Base-by-base conservation (phyloP, 2,329 filamentous ascomycete genomes). In the Lasiodiplodia hormozganensis region DNA sequence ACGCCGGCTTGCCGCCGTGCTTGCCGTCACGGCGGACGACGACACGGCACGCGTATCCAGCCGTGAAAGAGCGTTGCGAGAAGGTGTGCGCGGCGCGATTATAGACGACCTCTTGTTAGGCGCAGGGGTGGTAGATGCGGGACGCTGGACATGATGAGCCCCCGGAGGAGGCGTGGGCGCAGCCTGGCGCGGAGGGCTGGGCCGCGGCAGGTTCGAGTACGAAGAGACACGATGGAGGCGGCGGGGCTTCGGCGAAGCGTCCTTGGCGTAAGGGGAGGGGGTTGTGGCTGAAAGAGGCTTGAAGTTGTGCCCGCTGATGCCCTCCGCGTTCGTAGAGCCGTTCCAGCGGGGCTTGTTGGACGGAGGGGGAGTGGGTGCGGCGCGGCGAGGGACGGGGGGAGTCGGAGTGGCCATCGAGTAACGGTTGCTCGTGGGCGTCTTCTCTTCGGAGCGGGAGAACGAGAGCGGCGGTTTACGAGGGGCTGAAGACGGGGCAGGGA, bases 321-420 rank as follows among this genome's bases (percentile, higher is more conserved):
- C 79, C 8, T 77, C 73, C 75, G 79, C 73, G 67, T 80, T 80
- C 3, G 75, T 76, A 52, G 76, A 79, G 2, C 73, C 69, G 69
- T 80, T 81, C 80, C 80, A 82, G 21, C 78, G 76, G 16, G 80
- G 80, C 67, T 78, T 80, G 49, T 69, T 70, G 5, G 71, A 67
- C 10, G 66, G 66, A 6, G 69, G 52, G 12, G 58, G 40, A 10
- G 53, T 64, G 14, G 54, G 57, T 14, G 25, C 31, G 6, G 64
- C 25, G 14, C 40, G 60, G 49, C 62, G 67, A 21, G 43, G 43
- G n/a, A 51, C n/a, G 12, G 57, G 34, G 21, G 67, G 53, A 14
- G 67, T 65, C 25, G 67, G 62, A 21, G 67, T 65, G 38, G 38
- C 25, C 40, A 54, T 38, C 12, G 68, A 69, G 57, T 68, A 67